A percentile compares a stretch with the other conserved stretches of the same genome.
phyloP scores from a whole-genome alignment of 2,329 filamentous ascomycete species.

The Amphichorda felina region DNA sequence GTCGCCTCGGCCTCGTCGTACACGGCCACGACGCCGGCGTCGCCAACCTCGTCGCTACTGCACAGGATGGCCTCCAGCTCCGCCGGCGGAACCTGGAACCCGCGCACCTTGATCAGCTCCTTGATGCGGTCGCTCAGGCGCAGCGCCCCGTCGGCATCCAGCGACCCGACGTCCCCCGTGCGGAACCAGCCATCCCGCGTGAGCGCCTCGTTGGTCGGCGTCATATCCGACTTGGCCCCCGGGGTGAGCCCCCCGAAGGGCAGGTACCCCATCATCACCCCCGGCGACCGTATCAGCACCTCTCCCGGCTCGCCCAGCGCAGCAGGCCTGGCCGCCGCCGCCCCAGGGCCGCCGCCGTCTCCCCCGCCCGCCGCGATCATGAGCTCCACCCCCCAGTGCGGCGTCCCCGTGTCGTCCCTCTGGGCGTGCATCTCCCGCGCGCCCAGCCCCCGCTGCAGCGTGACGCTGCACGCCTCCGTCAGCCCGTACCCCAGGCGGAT shows the following conservation, averaged over 20 bases:
- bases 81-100: conserved; percentile 46
- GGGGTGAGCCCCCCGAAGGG: conserved; percentile 31
- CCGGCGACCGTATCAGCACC: conserved; percentile 52
- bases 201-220: conserved; percentile 21
- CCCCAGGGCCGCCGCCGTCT: conserved; percentile 12
- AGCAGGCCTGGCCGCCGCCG: conserved; percentile 14
- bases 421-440: conserved; percentile 30
- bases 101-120: conserved; percentile 52
- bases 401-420: conserved; percentile 48
- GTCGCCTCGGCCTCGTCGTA: conserved; percentile 42
- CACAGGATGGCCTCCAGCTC: conserved; percentile 27
- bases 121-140: conserved; percentile 64
- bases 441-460: conserved; percentile 44
- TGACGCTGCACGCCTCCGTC: conserved; percentile 59
- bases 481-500: conserved; percentile 58
- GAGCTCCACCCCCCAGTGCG: conserved; percentile 58
- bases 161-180: conserved; percentile 57
- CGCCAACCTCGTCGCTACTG: conserved; percentile 35
- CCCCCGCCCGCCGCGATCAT: conserved; percentile 46
- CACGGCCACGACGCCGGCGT: conserved; percentile 54
- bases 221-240: conserved; percentile 18
- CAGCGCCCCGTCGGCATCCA: conserved; percentile 41
- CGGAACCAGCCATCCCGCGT: conserved; percentile 54
- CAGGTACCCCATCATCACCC: conserved; percentile 59
- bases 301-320: conserved; percentile 45